Base-by-base conservation (phyloP, 2,329 filamentous ascomycete genomes). In the Fusarium sp. region DNA sequence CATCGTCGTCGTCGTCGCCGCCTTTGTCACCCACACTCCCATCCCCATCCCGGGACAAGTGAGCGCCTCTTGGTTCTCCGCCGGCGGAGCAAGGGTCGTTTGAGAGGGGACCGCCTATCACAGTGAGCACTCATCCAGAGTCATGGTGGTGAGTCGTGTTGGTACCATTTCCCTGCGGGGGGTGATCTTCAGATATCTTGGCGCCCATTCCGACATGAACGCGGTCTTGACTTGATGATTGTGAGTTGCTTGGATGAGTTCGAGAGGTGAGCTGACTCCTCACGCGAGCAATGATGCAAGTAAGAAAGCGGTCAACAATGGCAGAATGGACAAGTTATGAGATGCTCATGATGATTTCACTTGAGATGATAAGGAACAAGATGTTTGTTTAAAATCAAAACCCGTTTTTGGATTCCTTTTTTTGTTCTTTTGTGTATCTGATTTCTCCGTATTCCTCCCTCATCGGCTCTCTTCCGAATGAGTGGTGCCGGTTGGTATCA, bases 11-110 rank as follows among this genome's bases (percentile, higher is more conserved):
- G 56, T 80, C 80, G 34, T 75, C 80, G 63, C 70, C 78, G 32
- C 78, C 83, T 35, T 78, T 67, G 18, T 72, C 77, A 23, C 83
- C 85, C 56, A 86, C 65, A 56, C 75, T 83, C 5, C 83, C 82
- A 62, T 87, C 85, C 9, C 85, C 84, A 66, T 87, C 85, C 48
- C 82, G 81, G 68, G 82, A 81, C 45, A 83, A 72, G 67, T 86
- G 84, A 7, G 74, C 74, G 37, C 85, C 85, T 9, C 83, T 83
- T 43, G 84, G 83, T 68, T 85, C 83, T 57, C 85, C 85, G 48
- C 84, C 84, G 59, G 73, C 67, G 62, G 75, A 70, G 45, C 66
- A 67, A 52, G 71, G 50, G 32, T 71, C 67, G 57, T 68, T 58
- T 14, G 75, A 68, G 66, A 70, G 69, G 34, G 76, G 67, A 56